phyloP scores from a whole-genome alignment of 2,329 filamentous ascomycete genomes.

The Apiospora kogelbergensis region DNA sequence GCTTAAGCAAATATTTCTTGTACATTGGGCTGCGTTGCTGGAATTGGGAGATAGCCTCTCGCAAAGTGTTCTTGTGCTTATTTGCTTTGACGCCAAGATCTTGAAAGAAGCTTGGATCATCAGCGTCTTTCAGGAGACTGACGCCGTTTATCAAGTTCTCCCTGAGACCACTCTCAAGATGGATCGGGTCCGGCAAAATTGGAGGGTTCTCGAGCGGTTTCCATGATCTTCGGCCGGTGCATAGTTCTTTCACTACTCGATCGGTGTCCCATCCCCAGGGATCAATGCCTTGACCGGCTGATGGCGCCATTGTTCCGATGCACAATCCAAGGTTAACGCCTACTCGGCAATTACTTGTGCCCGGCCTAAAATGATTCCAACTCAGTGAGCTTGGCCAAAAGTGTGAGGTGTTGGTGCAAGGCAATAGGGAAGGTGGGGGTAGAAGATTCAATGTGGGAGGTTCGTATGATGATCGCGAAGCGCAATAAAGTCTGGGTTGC shows the following conservation, averaged over 20 bases:
- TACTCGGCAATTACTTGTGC: not conserved
- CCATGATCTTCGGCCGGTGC: slow-evolving; percentile 52
- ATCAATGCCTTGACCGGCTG: slow-evolving; percentile 46
- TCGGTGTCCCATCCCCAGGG: slow-evolving; percentile 75
- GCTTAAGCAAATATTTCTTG: slow-evolving; percentile 21
- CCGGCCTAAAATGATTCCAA: not conserved
- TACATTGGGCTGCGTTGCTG: slow-evolving; percentile 52
- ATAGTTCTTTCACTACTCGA: slow-evolving; percentile 66
- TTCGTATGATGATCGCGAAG: not conserved
- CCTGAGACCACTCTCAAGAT: slow-evolving; percentile 55
- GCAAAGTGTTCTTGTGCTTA: slow-evolving; percentile 58
- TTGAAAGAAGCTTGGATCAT: slow-evolving; percentile 50
- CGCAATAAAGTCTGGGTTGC: not conserved
- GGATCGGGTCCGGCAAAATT: slow-evolving; percentile 49
- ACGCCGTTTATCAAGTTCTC: slow-evolving; percentile 67
- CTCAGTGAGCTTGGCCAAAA: not conserved
- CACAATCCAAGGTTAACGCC: not conserved
- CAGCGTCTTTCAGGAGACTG: slow-evolving; percentile 57
- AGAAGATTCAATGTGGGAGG: not conserved
- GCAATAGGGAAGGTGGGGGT: not conserved
- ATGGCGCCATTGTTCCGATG: slow-evolving; percentile 28
- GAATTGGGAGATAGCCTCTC: slow-evolving; percentile 57
- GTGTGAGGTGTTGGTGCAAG: not conserved
- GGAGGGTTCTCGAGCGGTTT: slow-evolving; percentile 30
- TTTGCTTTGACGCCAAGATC: slow-evolving; percentile 58